A percentile compares a stretch with the other conserved stretches of the same genome.
These are phyloP conservation scores for Avena eriantha DNA, from an alignment of 176 grass and related monocot species.

Conservation along the genomic window DNA sequence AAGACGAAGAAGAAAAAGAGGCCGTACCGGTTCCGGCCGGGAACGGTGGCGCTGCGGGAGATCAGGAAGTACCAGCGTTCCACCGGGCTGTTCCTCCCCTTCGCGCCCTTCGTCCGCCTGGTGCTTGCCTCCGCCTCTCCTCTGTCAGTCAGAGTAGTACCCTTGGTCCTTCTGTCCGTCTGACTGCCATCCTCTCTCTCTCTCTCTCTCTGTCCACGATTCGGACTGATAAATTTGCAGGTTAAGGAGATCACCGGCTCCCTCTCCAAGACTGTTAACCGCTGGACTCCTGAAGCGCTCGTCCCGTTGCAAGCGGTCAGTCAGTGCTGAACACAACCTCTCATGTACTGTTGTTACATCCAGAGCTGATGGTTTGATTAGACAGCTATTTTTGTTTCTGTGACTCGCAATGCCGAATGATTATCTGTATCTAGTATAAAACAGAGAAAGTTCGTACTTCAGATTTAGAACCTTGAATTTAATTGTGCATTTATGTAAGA, in stretches of 20 bases:
- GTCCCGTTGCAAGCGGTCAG: conserved; percentile 45
- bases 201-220: neutral
- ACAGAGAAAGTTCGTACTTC: neutral
- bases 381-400: neutral
- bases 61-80: conserved; percentile 68
- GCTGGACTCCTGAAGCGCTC: conserved; percentile 34
- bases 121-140: neutral
- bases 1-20: conserved; percentile 18
- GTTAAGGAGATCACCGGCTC: conserved; percentile 59
- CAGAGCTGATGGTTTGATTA: neutral
- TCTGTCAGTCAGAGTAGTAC: neutral
- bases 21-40: conserved; percentile 43
- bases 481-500: neutral
- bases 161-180: neutral
- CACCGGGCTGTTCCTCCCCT: conserved; percentile 52
- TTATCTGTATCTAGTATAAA: neutral
- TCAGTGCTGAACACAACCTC: neutral
- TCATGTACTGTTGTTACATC: neutral
- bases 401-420: neutral
- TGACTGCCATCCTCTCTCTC: neutral
- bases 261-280: conserved; percentile 19
- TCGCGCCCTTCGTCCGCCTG: conserved; percentile 61
- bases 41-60: conserved; percentile 70
- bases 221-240: conserved; percentile 44
- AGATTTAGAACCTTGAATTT: neutral